These are phyloP conservation scores for Fragaria iinumae DNA, from an alignment of 306 rosid species.

Conservation along the genomic window DNA sequence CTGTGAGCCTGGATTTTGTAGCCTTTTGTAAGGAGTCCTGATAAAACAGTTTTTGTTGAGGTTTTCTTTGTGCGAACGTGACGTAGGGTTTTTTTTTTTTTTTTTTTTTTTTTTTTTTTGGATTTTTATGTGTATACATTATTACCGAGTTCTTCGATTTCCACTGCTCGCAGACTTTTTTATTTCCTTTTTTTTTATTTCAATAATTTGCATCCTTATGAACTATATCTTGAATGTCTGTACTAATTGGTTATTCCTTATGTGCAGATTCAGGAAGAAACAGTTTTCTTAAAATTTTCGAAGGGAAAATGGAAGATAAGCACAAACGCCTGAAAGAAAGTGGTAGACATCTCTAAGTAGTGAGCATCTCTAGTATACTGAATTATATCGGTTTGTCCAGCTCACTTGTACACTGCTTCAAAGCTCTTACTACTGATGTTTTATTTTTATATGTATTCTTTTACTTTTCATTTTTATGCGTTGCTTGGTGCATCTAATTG, in stretches of 20 bases:
- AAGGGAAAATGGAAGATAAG: slow-evolving; percentile 88
- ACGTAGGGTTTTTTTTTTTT: not conserved
- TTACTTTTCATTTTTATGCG: not conserved
- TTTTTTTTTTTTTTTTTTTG: not conserved
- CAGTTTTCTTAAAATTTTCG: slow-evolving; percentile 73
- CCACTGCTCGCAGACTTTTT: not conserved
- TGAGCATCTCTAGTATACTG: slow-evolving; percentile 29
- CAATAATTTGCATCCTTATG: slow-evolving; percentile 12
- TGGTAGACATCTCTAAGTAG: slow-evolving; percentile 47
- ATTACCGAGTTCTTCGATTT: not conserved
- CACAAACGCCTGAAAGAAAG: slow-evolving; percentile 70
- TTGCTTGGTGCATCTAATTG: slow-evolving; percentile 2
- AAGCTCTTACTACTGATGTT: slow-evolving; percentile 19
- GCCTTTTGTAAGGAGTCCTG: not conserved
- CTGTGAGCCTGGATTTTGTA: not conserved
- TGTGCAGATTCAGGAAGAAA: slow-evolving; percentile 75
- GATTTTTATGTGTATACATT: not conserved
- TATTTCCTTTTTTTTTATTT: not conserved
- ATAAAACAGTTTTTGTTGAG: not conserved
- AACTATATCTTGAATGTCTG: slow-evolving; percentile 28
- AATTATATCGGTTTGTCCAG: slow-evolving; percentile 18
- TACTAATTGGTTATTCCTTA: slow-evolving; percentile 37
- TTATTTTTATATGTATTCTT: not conserved
- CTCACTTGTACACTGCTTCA: slow-evolving; percentile 8
- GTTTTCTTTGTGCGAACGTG: not conserved